Conservation (phyloP, 2,329 filamentous ascomycete genomes). For the Aspergillus ochraceoroseus region DNA sequence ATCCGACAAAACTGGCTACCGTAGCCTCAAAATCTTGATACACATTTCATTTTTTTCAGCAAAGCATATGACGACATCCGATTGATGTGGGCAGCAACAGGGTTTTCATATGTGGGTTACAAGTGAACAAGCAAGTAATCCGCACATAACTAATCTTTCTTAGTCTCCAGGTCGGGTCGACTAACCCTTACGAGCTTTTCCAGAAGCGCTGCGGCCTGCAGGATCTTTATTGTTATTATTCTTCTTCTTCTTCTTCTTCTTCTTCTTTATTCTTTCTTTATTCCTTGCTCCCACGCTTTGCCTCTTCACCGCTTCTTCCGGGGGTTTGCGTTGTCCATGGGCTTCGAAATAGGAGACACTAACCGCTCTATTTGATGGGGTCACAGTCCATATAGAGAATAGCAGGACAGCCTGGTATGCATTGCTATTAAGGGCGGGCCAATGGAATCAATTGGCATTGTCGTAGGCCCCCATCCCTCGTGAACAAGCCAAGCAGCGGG, state of each 20-base stretch:
- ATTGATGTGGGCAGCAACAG: too few species aligned
- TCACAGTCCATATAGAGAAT: conserved; percentile 15
- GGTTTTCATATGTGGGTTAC: background rate
- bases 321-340: conserved; percentile 6
- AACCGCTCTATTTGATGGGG: conserved; percentile 11
- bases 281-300: conserved; percentile 7
- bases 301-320: conserved; percentile 21
- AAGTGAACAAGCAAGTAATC: too few species aligned
- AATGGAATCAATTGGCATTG: conserved; percentile 12
- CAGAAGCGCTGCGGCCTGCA: conserved; percentile 2
- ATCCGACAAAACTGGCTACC: background rate
- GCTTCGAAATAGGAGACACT: conserved; percentile 16
- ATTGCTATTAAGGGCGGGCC: conserved; percentile 12
- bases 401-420: conserved; percentile 15
- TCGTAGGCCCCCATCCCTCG: conserved; percentile 5
- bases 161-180: too few species aligned
- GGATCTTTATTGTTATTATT: conserved; percentile 2
- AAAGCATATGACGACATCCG: too few species aligned
- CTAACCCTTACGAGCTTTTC: background rate
- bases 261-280: background rate
- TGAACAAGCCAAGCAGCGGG: conserved; percentile 11
- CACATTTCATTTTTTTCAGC: too few species aligned
- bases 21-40: too few species aligned
- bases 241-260: conserved; percentile 7
- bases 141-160: background rate